These are phyloP conservation scores for Solanum hybrid DNA, from an alignment of 305 asterid genomes.

Conservation along the genomic window DNA sequence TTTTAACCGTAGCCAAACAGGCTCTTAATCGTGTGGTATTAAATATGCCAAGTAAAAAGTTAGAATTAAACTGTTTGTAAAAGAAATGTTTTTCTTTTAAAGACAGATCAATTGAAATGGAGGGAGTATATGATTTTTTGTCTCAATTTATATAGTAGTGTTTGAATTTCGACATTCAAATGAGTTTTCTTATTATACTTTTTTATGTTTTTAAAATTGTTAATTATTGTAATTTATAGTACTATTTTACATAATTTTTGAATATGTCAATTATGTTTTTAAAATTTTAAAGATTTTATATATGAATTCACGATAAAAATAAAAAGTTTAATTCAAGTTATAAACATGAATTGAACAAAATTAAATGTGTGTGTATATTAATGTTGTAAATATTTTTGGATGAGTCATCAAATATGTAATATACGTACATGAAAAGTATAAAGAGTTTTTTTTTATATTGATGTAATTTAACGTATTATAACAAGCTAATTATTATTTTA, in stretches of 20 bases:
- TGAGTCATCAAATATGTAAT: background rate
- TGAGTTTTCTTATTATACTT: background rate
- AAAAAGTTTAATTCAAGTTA: background rate
- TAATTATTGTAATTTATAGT: background rate
- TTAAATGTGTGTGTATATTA: background rate
- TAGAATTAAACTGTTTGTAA: no score
- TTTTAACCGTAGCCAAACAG: fast-evolving
- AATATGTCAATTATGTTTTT: background rate
- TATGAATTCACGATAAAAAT: background rate
- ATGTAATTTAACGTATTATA: background rate
- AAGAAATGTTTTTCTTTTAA: no score
- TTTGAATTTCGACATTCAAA: background rate
- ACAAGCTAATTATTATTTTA: background rate
- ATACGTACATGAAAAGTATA: background rate
- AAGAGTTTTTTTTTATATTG: background rate
- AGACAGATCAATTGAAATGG: background rate
- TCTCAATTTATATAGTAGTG: background rate
- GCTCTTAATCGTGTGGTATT: background rate
- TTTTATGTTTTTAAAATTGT: background rate
- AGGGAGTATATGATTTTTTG: background rate
- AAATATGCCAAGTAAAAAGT: background rate
- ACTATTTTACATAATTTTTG: background rate
- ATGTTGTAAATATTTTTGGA: background rate
- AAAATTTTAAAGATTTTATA: background rate
- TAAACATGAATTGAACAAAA: background rate